Evolutionary conservation across 345 rosid genomes (phyloP).

Genomic region (Brassica carinata): DNA sequence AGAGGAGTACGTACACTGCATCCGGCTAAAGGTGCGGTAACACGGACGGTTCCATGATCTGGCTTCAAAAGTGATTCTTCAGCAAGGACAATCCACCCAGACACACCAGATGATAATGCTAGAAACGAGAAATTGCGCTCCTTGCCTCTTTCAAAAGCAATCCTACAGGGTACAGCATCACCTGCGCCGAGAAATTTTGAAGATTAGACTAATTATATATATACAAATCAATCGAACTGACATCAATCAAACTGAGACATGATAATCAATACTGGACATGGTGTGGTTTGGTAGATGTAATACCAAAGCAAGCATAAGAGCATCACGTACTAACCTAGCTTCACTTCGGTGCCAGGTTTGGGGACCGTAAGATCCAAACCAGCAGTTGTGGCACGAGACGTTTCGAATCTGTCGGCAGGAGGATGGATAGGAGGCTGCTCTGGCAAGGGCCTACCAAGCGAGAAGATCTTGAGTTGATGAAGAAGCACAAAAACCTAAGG

Average conservation of each 20-base stretch:
- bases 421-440: slow-evolving; percentile 73
- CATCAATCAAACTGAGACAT: too few relatives aligned
- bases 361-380: slow-evolving; percentile 72
- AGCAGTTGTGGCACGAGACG: slow-evolving; percentile 66
- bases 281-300: neutral
- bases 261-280: too few relatives aligned
- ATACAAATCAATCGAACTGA: too few relatives aligned
- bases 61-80: slow-evolving; percentile 46
- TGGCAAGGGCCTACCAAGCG: slow-evolving; percentile 71
- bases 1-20: slow-evolving; percentile 38
- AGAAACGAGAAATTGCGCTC: slow-evolving; percentile 80
- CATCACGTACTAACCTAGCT: slow-evolving; percentile 56
- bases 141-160: slow-evolving; percentile 93
- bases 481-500: slow-evolving; percentile 83
- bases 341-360: slow-evolving; percentile 77
- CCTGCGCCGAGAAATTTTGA: slow-evolving; percentile 52
- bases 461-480: slow-evolving; percentile 87
- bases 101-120: slow-evolving; percentile 63
- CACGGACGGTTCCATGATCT: slow-evolving; percentile 67
- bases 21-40: slow-evolving; percentile 88
- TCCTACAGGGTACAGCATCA: slow-evolving; percentile 89
- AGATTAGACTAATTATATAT: neutral
- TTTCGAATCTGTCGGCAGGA: slow-evolving; percentile 50
- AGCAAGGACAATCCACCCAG: slow-evolving; percentile 87
- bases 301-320: neutral